Evolutionary conservation across 352 stramenopile genomes (phyloP).

Genomic region (Pythium apleroticum): DNA sequence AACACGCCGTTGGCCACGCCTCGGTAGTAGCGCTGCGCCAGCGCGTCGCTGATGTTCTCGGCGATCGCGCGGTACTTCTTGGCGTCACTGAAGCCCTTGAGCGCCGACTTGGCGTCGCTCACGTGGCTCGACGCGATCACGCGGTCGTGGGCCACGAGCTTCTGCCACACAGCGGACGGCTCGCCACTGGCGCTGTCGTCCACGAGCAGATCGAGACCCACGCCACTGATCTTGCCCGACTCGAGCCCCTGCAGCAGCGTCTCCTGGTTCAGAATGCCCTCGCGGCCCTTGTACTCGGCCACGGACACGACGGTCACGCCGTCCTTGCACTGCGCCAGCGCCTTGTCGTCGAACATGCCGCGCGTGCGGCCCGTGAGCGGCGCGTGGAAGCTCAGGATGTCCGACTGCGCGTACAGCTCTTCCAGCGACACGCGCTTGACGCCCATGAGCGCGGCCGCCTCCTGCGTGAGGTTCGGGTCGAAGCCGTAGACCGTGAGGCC

Average conservation of each 20-base stretch:
- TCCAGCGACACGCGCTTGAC: constrained; percentile 62
- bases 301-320: constrained; percentile 90
- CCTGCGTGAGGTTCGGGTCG: constrained; percentile 75
- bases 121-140: constrained; percentile 89
- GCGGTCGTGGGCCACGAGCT: constrained; percentile 85
- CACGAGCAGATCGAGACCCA: constrained; percentile 78
- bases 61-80: constrained; percentile 76
- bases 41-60: constrained; percentile 75
- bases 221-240: constrained; percentile 79
- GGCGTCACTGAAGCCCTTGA: constrained; percentile 51
- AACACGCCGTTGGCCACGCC: constrained; percentile 84
- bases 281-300: constrained; percentile 61
- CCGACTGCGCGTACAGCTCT: constrained; percentile 67
- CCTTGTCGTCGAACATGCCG: constrained; percentile 84
- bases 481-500: constrained; percentile 68
- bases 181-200: constrained; percentile 21
- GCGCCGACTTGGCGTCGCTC: constrained; percentile 77
- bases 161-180: constrained; percentile 43
- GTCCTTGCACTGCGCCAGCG: constrained; percentile 87
- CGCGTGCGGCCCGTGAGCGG: constrained; percentile 92
- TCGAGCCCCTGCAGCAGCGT: constrained; percentile 69
- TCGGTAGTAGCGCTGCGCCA: constrained; percentile 68
- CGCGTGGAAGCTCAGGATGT: constrained; percentile 95
- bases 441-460: constrained; percentile 57
- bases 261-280: constrained; percentile 81